Evolutionary conservation across 495 filamentous ascomycete genomes (phyloP).

Genomic region (Talaromyces stipitatus): DNA sequence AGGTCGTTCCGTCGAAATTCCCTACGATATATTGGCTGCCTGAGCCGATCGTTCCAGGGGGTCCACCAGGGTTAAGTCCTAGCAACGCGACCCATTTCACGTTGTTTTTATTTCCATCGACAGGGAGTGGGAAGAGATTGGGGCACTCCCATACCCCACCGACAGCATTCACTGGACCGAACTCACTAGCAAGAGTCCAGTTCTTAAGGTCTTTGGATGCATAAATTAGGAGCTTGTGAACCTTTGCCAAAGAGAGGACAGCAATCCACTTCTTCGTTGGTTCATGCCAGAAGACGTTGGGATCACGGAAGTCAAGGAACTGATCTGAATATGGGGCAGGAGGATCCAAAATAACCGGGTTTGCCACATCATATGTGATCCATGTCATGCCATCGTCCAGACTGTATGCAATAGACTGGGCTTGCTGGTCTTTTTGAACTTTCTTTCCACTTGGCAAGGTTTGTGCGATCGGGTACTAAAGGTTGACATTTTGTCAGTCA

Average conservation of each 20-base stretch:
- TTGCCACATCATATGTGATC: slow-evolving; percentile 38
- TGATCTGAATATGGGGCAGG: slow-evolving; percentile 22
- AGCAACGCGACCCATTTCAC: slow-evolving; percentile 40
- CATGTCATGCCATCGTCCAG: slow-evolving; percentile 47
- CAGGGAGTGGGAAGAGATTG: slow-evolving; percentile 32
- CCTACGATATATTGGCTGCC: slow-evolving; percentile 40
- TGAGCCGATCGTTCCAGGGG: slow-evolving; percentile 38
- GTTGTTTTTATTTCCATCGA: slow-evolving; percentile 19
- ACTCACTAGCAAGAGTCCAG: slow-evolving; percentile 48
- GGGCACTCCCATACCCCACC: slow-evolving; percentile 55
- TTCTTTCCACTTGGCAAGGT: slow-evolving; percentile 17
- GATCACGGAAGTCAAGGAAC: slow-evolving; percentile 46
- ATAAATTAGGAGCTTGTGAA: slow-evolving; percentile 46
- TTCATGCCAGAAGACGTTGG: slow-evolving; percentile 47
- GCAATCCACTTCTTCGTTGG: slow-evolving; percentile 43
- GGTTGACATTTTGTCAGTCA: not conserved
- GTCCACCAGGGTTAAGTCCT: slow-evolving; percentile 50
- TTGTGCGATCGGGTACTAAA: slow-evolving; percentile 14
- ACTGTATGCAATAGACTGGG: slow-evolving; percentile 50
- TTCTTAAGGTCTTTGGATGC: slow-evolving; percentile 43
- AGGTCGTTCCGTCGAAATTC: slow-evolving; percentile 38
- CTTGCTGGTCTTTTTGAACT: slow-evolving; percentile 30
- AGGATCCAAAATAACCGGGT: slow-evolving; percentile 42
- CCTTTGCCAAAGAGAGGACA: slow-evolving; percentile 36
- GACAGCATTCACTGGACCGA: slow-evolving; percentile 40